A percentile compares a stretch with the other conserved stretches of the same genome.
These are phyloP conservation scores for Penicillium sp. DNA, from an alignment of 2,329 filamentous ascomycete species.

Conservation along the genomic window DNA sequence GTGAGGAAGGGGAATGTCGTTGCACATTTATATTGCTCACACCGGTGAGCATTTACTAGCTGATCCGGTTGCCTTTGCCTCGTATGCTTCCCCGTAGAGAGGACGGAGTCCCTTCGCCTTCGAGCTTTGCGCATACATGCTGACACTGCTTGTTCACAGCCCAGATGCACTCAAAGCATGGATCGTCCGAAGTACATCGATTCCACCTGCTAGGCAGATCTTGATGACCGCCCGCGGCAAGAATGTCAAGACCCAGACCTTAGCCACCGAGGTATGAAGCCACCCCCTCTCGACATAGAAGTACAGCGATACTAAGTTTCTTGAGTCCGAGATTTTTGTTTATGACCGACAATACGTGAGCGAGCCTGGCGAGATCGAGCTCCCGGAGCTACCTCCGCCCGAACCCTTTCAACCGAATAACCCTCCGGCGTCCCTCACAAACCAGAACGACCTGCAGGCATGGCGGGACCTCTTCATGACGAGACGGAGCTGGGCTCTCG, in stretches of 20 bases:
- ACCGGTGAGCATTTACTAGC: slow-evolving; percentile 81
- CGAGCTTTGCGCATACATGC: slow-evolving; percentile 10
- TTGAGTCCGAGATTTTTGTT: slow-evolving; percentile 80
- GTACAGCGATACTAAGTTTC: background rate
- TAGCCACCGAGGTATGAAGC: slow-evolving; percentile 69
- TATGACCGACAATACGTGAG: slow-evolving; percentile 77
- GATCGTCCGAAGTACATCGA: slow-evolving; percentile 71
- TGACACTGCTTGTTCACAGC: slow-evolving; percentile 44
- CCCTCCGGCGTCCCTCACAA: slow-evolving; percentile 75
- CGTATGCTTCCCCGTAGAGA: slow-evolving; percentile 53
- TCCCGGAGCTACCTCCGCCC: slow-evolving; percentile 53
- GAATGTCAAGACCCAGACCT: slow-evolving; percentile 74
- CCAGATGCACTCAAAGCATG: slow-evolving; percentile 82
- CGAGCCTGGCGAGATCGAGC: slow-evolving; percentile 47
- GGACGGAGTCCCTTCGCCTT: slow-evolving; percentile 7
- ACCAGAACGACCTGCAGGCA: slow-evolving; percentile 76
- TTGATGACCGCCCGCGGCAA: slow-evolving; percentile 81
- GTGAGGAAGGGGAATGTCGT: slow-evolving; percentile 66
- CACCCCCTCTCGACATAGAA: background rate
- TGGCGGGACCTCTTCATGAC: slow-evolving; percentile 86
- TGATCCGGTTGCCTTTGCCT: slow-evolving; percentile 71
- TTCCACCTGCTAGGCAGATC: slow-evolving; percentile 77
- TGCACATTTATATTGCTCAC: slow-evolving; percentile 88
- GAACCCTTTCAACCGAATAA: slow-evolving; percentile 59
- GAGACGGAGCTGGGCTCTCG: slow-evolving; percentile 74